Evolutionary conservation across 495 filamentous ascomycete genomes (phyloP).

Genomic region (Tetracladium marchalianum): DNA sequence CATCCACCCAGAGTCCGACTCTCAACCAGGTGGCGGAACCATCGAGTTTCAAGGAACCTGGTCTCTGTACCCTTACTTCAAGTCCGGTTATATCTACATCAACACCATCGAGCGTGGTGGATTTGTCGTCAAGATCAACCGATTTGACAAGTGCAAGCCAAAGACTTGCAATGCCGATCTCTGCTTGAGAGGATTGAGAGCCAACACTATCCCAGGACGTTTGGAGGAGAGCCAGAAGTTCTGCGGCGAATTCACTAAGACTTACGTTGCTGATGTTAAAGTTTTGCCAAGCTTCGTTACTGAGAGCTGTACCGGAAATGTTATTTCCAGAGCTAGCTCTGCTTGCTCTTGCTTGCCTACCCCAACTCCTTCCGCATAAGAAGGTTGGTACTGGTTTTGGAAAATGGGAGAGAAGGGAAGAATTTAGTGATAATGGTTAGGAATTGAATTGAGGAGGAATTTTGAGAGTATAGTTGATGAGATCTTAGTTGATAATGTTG

Average conservation of each 20-base stretch:
- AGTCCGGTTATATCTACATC: conserved; percentile 26
- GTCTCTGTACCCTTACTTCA: conserved; percentile 27
- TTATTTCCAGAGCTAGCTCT: conserved; percentile 1
- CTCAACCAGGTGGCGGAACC: conserved; percentile 1
- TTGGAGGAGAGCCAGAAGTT: conserved; percentile 6
- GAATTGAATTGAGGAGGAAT: no score
- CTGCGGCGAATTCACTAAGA: conserved; percentile 7
- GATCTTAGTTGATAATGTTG: no score
- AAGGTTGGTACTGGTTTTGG: no score
- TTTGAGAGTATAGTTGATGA: no score
- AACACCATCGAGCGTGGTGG: conserved; percentile 31
- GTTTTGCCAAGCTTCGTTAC: neutral
- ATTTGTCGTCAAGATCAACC: conserved; percentile 21
- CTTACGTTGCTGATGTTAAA: conserved; percentile 5
- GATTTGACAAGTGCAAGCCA: neutral
- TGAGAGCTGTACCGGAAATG: neutral
- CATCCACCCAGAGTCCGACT: conserved; percentile 7
- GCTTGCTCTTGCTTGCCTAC: conserved; percentile 6
- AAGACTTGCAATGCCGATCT: conserved; percentile 4
- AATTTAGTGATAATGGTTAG: no score
- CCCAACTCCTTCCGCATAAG: no score
- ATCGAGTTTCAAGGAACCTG: conserved; percentile 28
- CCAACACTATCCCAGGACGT: neutral
- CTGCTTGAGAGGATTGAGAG: conserved; percentile 1
- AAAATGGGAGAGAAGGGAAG: no score